These are phyloP conservation scores for Kwoniella bestiolae DNA, from an alignment of 768 basidiomycete species.

Conservation along the genomic window DNA sequence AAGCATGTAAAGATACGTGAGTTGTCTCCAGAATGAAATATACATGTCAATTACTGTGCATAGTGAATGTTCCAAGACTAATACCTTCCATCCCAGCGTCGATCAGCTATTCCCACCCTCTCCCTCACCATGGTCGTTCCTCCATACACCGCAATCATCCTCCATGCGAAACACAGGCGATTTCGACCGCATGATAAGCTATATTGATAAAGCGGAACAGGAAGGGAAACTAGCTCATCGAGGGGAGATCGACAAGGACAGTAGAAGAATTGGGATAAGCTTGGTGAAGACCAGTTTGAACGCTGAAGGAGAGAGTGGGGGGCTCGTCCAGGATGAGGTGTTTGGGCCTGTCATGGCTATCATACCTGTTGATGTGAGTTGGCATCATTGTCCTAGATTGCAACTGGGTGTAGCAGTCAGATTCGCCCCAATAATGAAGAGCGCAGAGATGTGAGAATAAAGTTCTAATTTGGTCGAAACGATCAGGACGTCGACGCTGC, in stretches of 20 bases:
- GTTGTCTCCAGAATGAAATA: too few species aligned
- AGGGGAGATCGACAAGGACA: conserved; percentile 44
- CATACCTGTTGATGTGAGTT: conserved; percentile 53
- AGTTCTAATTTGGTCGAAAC: too few species aligned
- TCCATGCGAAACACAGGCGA: conserved; percentile 22
- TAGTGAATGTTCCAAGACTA: too few species aligned
- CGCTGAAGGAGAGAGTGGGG: conserved; percentile 32
- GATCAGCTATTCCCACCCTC: conserved; percentile 41
- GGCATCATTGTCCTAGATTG: neutral
- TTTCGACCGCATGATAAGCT: conserved; percentile 37
- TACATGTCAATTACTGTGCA: too few species aligned
- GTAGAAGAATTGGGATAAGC: conserved; percentile 50
- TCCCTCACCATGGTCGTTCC: conserved; percentile 38
- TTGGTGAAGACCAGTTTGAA: conserved; percentile 42
- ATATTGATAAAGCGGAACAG: conserved; percentile 47
- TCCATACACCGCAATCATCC: conserved; percentile 27
- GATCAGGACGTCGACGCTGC: conserved; percentile 53
- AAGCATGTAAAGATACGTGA: conserved; percentile 37
- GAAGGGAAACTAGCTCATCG: conserved; percentile 49
- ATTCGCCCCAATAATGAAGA: too few species aligned
- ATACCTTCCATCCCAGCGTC: conserved; percentile 14
- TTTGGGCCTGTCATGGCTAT: conserved; percentile 57
- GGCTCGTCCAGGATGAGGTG: conserved; percentile 53
- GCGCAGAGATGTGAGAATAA: too few species aligned
- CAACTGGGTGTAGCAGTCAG: neutral